Base-by-base conservation (phyloP, 2,329 filamentous ascomycete genomes). In the Colletotrichum melonis region DNA sequence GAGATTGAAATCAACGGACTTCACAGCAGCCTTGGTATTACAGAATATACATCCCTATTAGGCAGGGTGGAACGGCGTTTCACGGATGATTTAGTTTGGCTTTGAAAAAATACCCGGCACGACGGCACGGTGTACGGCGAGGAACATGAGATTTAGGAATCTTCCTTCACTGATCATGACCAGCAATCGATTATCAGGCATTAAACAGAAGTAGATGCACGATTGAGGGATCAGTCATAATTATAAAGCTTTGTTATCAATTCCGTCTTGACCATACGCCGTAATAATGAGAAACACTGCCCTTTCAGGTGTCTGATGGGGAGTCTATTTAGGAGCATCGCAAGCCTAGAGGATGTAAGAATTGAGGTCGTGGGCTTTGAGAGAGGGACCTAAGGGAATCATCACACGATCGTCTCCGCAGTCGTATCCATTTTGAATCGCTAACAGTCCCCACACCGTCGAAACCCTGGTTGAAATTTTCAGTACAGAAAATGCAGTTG, bases 181-280 rank as follows among this genome's bases (percentile, higher is more conserved):
- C 57, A 54, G 38, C 35, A 59, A 49, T 52, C 49, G 56, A 19
- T 55, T 59, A 46, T 59, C 42, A 64, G 55, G 42, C 19, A 54
- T 46, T 22, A 70, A 59, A 57, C 42, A 42, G 63, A 56, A 30
- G 28, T 14, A 59, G 58, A 69, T 32, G 56, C 64, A 65, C 49
- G 67, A 46, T 24, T 46, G 64, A 63, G 60, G 67, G 60, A 65
- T 62, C 55, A 73, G 46, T 62, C 67, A 62, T 73, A 65, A 73
- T 65, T 70, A 42, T 32, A 26, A 49, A 56, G 7, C 28, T 49
- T 28, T 12, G 28, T 55, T 30, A 24, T 16, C 16, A n/a, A 24
- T n/a, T 7, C 14, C 9, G 49, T 2, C 1, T 28, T 24, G 19
- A 26, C 8, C 3, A n/a, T 52, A 7, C 12, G 22, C 28, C 30